Base-by-base conservation (phyloP, 2,329 filamentous ascomycete species). In the Diaporthe humulicola region DNA sequence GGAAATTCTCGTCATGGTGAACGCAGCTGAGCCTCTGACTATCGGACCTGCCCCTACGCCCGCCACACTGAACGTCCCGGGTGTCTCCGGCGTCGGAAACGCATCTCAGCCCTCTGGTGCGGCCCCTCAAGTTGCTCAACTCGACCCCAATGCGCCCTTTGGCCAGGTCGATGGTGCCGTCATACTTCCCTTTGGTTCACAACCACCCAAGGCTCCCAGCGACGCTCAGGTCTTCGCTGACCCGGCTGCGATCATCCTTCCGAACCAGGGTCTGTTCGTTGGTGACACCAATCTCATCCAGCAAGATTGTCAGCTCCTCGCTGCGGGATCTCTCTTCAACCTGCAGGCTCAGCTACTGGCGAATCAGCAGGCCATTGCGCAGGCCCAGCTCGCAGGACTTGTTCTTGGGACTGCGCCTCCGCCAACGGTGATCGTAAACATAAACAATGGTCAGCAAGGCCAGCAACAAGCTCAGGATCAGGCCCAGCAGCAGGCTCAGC, bases 1-100 rank as follows among this genome's bases (percentile, higher is more conserved):
- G 42, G 78, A 83, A 57, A 78, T 84, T 30, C 80, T 83, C 66
- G 82, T 86, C 50, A 85, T 85, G 83, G 77, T 85, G n/a, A 83
- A 81, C 5, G 82, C 84, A 22, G 79, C 80, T 9, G 80, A 79
- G 45, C 80, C 81, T 42, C 81, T 85, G 79, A 84, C 83, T 36
- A 81, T 85, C 76, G 78, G 77, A 50, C 60, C 75, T 17, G 71
- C 71, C 1, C 76, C 78, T 25, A 74, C 75, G 38, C 74, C 76
- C 10, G 74, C 74, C 9, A 50, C 33, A 36, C 36, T 73, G 19
- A 57, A 74, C 36, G 40, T 74, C 66, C 70, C 74, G 9, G 74
- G 71, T 22, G 60, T 74, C 19, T 2, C 64, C 6, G 71, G 70
- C 28, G 73, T 40, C 12, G 56, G 69, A 74, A 73, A 52, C 67